Percentiles rank a stretch among this genome's conserved stretches.
phyloP scores from a whole-genome alignment of 345 rosid genomes.

The Populus ilicifolia region DNA sequence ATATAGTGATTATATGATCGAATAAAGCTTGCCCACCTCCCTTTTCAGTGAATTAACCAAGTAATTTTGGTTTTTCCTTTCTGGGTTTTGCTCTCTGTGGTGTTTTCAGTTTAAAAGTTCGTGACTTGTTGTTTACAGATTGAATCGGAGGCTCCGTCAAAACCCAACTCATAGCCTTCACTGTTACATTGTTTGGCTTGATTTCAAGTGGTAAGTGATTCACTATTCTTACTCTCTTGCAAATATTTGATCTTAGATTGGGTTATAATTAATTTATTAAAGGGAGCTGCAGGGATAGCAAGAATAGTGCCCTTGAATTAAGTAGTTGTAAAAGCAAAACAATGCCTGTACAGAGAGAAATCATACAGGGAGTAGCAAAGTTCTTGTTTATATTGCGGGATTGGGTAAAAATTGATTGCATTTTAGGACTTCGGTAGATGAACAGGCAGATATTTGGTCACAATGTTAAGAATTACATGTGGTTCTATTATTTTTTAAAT shows the following conservation, averaged over 20 bases:
- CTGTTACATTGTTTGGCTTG: constrained; percentile 12
- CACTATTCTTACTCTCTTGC: background rate
- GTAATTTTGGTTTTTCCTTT: background rate
- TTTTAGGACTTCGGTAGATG: background rate
- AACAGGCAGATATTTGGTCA: background rate
- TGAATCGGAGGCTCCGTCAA: background rate
- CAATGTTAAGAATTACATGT: background rate
- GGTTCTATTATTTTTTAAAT: background rate
- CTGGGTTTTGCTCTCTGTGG: background rate
- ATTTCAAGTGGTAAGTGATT: background rate
- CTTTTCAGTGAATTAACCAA: background rate
- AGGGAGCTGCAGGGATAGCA: background rate
- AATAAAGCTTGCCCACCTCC: background rate
- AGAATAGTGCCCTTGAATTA: background rate
- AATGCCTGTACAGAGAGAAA: background rate
- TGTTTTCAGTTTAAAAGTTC: background rate
- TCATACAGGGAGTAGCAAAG: background rate
- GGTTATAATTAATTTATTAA: background rate
- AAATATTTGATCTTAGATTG: background rate
- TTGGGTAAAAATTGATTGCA: constrained; percentile 2
- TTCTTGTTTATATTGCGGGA: background rate
- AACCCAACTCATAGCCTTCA: background rate
- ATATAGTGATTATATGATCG: background rate
- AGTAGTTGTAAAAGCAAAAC: background rate
- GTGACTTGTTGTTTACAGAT: background rate